Evolutionary conservation across 768 basidiomycete genomes (phyloP).

Genomic region (Amanita phalloides): DNA sequence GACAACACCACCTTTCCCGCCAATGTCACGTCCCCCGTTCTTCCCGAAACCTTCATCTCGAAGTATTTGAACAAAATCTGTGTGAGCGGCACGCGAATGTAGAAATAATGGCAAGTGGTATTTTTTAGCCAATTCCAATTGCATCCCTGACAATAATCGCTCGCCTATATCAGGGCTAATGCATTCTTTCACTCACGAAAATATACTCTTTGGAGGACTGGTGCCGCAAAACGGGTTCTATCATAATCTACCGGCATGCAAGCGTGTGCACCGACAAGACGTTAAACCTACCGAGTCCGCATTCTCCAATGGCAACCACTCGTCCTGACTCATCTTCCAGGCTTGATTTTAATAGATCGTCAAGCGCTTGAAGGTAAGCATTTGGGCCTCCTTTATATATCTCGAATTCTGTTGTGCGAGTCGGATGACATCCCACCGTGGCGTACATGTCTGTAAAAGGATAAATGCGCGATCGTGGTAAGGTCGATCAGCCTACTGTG

Average conservation of each 20-base stretch:
- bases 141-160: neutral
- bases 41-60: conserved; percentile 53
- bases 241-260: conserved; percentile 51
- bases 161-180: no score
- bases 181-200: conserved; percentile 46
- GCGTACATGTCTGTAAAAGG: conserved; percentile 43
- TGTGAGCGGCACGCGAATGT: conserved; percentile 70
- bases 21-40: conserved; percentile 42
- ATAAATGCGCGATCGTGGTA: neutral
- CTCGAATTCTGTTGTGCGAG: conserved; percentile 61
- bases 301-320: conserved; percentile 69
- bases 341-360: conserved; percentile 38
- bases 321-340: conserved; percentile 37
- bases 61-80: conserved; percentile 56
- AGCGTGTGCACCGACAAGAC: neutral
- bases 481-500: conserved; percentile 27
- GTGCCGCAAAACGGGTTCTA: conserved; percentile 51
- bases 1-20: conserved; percentile 64
- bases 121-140: conserved; percentile 59
- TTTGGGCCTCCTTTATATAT: conserved; percentile 41
- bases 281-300: conserved; percentile 51
- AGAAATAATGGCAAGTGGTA: conserved; percentile 70
- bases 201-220: conserved; percentile 47
- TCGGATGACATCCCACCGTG: conserved; percentile 76
- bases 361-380: conserved; percentile 50